Evolutionary conservation across 2,329 filamentous ascomycete genomes (phyloP), one percentile per base, ranked within the genome.

Genomic region (Clonostachys sp.): DNA sequence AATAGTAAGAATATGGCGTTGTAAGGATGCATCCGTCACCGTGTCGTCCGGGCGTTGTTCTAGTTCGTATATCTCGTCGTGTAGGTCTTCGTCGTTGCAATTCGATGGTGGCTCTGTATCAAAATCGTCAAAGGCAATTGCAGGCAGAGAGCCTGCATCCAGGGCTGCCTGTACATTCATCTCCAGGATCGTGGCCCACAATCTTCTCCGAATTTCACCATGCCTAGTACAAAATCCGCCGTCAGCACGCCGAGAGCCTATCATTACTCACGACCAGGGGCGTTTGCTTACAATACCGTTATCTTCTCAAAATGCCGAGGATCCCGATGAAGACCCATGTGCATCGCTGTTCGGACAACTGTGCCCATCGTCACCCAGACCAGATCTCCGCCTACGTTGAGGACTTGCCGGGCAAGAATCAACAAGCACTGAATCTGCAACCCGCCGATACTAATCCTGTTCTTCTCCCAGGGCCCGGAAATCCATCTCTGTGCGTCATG

Each of bases 181-280:
- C 47, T 74, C 71, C 8, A 73, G 48, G 14, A 73, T 63, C 7
- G 70, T 71, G 3, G 65, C 65, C 71, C 72, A 74, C 3, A 74
- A 54, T 16, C 72, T 59, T 24, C 70, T 55, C 5, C 71, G 67
- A 0, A 70, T 12, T 45, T 74, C 70, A 1, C 61, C 61, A 30
- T 30, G 24, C 24, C 24, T 30, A 30, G 24, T 30, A 30, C 24
- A 30, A 10, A 30, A 30, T 30, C 24, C 9, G 24, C 24, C 9
- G 24, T 30, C 24, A 30, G 24, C 24, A 30, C 9, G 8, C 24
- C 24, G 24, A 30, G 24, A 30, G 24, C 24, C 24, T 30, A 30
- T 10, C 24, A 30, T 30, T 5, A 30, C 4, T 30, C 24, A 30
- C 24, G 24, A 30, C 24, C 24, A 30, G 24, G 24, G 24, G 24